Evolutionary conservation across 2,329 filamentous ascomycete species (phyloP), one percentile per base, ranked within the genome.

Genomic region (Trichoderma koningiopsis): DNA sequence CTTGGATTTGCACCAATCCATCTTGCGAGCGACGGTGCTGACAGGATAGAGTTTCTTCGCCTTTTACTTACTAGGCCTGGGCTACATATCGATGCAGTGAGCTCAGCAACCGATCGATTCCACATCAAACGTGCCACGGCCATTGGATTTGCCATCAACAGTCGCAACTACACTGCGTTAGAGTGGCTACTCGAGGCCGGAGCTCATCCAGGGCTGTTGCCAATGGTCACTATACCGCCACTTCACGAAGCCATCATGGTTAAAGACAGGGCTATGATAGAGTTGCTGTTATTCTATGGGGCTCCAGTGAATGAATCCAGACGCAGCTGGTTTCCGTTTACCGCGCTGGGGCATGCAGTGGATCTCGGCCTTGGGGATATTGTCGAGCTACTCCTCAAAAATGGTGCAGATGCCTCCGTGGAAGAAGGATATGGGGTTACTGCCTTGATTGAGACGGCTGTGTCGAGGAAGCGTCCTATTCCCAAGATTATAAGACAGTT

Each of bases 391-490:
- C 71, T 76, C 8, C 67, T 76, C 3, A 64, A 70, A 2, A 61
- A 74, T 22, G 73, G 75, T 0, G 75, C 74, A 10, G 75, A 76
- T 40, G 71, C 75, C 3, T 75, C 73, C 0, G 53, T 70, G 1
- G 73, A 76, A 40, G 74, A 76, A 55, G 75, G 70, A 3, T 70
- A 71, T 14, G 69, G 67, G 1, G 31, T 70, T 7, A 37, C 49
- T 1, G 71, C 74, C 4, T 68, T 72, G 1, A 67, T 75, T 0
- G 58, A 64, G 14, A 56, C 68, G 14, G 72, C 73, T 14, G 49
- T 74, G 47, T 35, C 49, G 35, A 68, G 47, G 5, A 33, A 40
- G 0, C 55, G 22, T 8, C 53, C 68, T 6, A 60, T 62, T 11
- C 55, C 68, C 13, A 58, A 71, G 7, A 70, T 70, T n/a, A 43